phyloP scores from a whole-genome alignment of 768 basidiomycete species.

The Omphalotus guepiniiformis region DNA sequence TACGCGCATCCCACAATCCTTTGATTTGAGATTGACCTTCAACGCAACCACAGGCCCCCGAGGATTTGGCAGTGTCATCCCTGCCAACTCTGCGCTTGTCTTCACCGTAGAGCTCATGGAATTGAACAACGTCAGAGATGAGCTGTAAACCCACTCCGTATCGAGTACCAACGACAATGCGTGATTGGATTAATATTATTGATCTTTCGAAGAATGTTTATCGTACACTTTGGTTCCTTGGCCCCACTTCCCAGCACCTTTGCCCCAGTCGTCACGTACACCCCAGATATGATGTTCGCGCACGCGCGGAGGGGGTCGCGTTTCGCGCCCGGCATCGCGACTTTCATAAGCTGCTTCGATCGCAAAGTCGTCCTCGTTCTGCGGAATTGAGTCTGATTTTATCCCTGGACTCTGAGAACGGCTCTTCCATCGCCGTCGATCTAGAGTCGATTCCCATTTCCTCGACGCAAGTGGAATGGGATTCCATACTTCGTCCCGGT shows the following conservation, averaged over 20 bases:
- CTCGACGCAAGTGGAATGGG: slow-evolving; percentile 28
- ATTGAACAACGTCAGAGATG: slow-evolving; percentile 48
- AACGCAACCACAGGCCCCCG: slow-evolving; percentile 47
- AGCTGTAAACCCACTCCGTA: too few species aligned
- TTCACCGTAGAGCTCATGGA: slow-evolving; percentile 85
- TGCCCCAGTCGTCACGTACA: slow-evolving; percentile 35
- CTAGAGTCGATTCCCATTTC: slow-evolving; percentile 28
- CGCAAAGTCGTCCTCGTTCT: slow-evolving; percentile 16
- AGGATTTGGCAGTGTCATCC: slow-evolving; percentile 76
- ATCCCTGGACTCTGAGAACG: neutral
- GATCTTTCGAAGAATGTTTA: too few species aligned
- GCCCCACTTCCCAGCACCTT: slow-evolving; percentile 18
- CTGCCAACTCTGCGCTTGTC: slow-evolving; percentile 71
- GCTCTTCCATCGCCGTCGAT: neutral
- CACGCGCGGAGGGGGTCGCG: slow-evolving; percentile 30
- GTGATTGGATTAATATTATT: too few species aligned
- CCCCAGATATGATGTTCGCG: slow-evolving; percentile 35
- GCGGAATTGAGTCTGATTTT: neutral
- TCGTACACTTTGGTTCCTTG: slow-evolving; percentile 16
- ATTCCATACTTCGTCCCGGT: slow-evolving; percentile 27
- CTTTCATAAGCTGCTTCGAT: slow-evolving; percentile 18
- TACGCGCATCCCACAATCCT: slow-evolving; percentile 31
- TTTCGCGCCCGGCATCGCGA: neutral
- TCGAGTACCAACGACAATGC: too few species aligned
- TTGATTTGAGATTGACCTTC: neutral